A percentile compares a stretch with the other conserved stretches of the same genome.
Conservation (phyloP, 495 filamentous ascomycete species). For the Melanomma pulvis-pyrius region DNA sequence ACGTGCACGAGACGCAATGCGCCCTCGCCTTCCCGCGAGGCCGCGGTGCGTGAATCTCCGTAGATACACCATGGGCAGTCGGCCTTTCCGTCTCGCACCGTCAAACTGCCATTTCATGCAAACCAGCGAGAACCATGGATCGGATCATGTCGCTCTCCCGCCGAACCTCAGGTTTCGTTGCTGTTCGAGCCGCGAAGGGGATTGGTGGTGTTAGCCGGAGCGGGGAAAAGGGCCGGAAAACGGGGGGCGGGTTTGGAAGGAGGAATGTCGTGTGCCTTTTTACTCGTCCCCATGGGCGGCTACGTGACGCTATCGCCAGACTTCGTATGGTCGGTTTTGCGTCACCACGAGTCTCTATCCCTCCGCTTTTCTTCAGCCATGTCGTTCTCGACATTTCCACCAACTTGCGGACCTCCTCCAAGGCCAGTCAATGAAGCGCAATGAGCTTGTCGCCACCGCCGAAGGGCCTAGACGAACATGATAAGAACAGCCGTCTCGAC, state of each 20-base stretch:
- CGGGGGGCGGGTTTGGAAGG: background rate
- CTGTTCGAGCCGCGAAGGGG: background rate
- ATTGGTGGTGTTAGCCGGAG: background rate
- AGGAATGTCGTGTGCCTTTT: constrained; percentile 11
- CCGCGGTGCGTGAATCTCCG: background rate
- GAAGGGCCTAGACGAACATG: constrained; percentile 25
- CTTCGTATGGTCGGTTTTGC: background rate
- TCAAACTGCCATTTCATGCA: background rate
- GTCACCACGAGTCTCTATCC: background rate
- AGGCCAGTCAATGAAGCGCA: constrained; percentile 11
- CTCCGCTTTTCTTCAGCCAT: background rate
- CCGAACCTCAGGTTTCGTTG: background rate
- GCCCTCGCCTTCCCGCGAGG: background rate
- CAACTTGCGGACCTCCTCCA: background rate
- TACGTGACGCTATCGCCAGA: constrained; percentile 2
- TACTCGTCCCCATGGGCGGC: constrained; percentile 2
- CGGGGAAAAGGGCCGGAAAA: background rate
- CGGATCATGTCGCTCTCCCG: background rate
- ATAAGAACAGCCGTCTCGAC: constrained; percentile 13
- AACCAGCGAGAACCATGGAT: background rate
- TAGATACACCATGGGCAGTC: background rate
- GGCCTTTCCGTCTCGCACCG: background rate
- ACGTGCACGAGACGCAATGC: background rate
- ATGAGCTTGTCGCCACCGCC: constrained; percentile 33
- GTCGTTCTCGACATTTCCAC: background rate